phyloP scores from a whole-genome alignment of 2,329 filamentous ascomycete genomes.

The Colletotrichum sp. region DNA sequence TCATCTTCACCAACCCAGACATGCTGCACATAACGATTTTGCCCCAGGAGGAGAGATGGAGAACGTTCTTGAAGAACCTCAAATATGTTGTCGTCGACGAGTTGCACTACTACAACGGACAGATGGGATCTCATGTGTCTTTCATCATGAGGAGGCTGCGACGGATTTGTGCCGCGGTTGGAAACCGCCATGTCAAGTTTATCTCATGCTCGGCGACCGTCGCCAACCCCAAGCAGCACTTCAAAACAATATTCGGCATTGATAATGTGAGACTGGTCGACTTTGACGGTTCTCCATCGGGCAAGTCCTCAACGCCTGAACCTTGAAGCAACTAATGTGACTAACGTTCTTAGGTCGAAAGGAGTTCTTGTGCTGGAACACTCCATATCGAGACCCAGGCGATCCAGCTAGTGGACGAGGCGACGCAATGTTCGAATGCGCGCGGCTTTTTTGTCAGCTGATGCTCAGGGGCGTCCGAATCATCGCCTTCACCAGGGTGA shows the following conservation, averaged over 20 bases:
- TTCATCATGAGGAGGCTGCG: conserved; percentile 92
- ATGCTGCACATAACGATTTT: conserved; percentile 96
- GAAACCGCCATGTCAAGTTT: conserved; percentile 85
- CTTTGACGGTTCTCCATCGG: conserved; percentile 88
- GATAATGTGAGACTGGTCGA: conserved; percentile 82
- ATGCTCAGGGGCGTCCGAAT: conserved; percentile 87
- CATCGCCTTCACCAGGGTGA: conserved; percentile 89
- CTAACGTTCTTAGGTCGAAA: conserved; percentile 66
- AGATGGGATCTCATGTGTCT: conserved; percentile 92
- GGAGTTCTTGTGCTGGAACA: conserved; percentile 98
- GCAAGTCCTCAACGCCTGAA: not conserved
- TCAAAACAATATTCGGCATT: conserved; percentile 92
- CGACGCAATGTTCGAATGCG: conserved; percentile 83
- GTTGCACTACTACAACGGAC: conserved; percentile 93
- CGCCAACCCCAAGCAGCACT: conserved; percentile 89
- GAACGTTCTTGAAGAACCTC: conserved; percentile 84
- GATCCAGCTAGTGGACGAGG: conserved; percentile 88
- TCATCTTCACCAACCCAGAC: conserved; percentile 97
- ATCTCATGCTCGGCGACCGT: conserved; percentile 97
- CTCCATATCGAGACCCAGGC: conserved; percentile 86
- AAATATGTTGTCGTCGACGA: conserved; percentile 92
- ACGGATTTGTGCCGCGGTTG: conserved; percentile 86
- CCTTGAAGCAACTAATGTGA: not conserved
- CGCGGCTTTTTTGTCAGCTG: conserved; percentile 87
- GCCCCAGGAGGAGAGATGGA: conserved; percentile 89